phyloP scores from a whole-genome alignment of 371 early-diverging fungal species.

The Mucor piriformis region DNA sequence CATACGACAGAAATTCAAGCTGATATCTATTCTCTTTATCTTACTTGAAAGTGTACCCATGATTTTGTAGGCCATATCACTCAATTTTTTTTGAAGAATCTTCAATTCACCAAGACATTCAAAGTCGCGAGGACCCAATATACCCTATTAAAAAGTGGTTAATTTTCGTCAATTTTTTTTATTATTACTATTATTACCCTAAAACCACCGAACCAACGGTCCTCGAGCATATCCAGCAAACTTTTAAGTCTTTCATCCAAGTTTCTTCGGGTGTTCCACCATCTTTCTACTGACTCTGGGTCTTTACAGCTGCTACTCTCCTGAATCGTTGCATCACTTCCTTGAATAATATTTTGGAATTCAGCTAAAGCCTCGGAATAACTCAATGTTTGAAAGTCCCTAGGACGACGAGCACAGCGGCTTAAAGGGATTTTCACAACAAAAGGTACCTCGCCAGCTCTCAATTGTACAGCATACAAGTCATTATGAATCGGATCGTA shows the following conservation, averaged over 20 bases:
- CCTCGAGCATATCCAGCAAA: conserved; percentile 67
- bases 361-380: conserved; percentile 43
- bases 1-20: conserved; percentile 57
- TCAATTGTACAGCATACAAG: conserved; percentile 68
- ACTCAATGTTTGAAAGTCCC: conserved; percentile 16
- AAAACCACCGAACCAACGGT: conserved; percentile 84
- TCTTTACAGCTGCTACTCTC: conserved; percentile 40
- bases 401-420: conserved; percentile 52
- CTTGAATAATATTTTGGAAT: conserved; percentile 59
- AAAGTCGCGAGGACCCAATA: conserved; percentile 27
- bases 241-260: conserved; percentile 70
- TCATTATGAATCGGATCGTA: conserved; percentile 66
- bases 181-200: conserved; percentile 7
- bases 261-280: conserved; percentile 77
- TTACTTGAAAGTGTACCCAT: background rate
- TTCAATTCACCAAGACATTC: conserved; percentile 25
- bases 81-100: conserved; percentile 23
- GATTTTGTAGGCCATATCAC: conserved; percentile 19
- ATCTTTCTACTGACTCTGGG: conserved; percentile 63
- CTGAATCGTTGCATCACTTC: conserved; percentile 58
- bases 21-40: conserved; percentile 43
- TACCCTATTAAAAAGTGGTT: conserved; percentile 14
- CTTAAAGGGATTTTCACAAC: conserved; percentile 75
- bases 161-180: too few relatives aligned
- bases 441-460: conserved; percentile 52